These are phyloP conservation scores for Mortierella antarctica DNA, from an alignment of 192 early-diverging fungal genomes.

Conservation along the genomic window DNA sequence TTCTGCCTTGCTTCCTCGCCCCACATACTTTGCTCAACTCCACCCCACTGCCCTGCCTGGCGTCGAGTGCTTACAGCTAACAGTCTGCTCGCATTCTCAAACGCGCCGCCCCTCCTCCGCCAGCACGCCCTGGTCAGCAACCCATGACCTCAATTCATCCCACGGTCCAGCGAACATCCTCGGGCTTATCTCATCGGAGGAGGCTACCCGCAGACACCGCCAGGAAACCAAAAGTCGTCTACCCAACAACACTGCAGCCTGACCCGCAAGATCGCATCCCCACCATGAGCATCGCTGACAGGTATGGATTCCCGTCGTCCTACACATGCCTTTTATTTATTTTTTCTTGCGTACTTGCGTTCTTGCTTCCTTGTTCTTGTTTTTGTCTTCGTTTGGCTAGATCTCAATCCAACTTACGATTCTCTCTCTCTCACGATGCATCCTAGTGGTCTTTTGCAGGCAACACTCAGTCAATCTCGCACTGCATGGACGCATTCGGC, in stretches of 20 bases:
- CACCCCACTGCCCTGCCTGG: too few relatives aligned
- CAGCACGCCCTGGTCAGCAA: too few relatives aligned
- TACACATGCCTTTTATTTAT: too few relatives aligned
- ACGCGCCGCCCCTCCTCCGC: too few relatives aligned
- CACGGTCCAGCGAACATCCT: background rate
- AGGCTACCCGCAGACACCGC: slow-evolving; percentile 4
- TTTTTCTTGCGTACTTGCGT: too few relatives aligned
- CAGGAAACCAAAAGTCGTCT: slow-evolving; percentile 22
- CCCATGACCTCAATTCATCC: background rate
- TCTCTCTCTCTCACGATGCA: background rate
- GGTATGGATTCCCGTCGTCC: slow-evolving; percentile 8
- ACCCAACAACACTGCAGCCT: slow-evolving; percentile 20
- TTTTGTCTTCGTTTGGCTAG: too few relatives aligned
- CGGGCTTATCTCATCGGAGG: slow-evolving; percentile 1
- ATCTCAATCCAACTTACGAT: too few relatives aligned
- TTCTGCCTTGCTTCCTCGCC: too few relatives aligned
- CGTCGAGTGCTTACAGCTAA: too few relatives aligned
- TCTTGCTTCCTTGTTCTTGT: too few relatives aligned
- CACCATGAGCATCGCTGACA: slow-evolving; percentile 42
- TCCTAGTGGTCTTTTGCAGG: slow-evolving; percentile 27
- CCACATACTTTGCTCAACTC: too few relatives aligned
- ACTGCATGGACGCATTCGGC: slow-evolving; percentile 39
- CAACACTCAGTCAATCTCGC: slow-evolving; percentile 29
- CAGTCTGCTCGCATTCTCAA: too few relatives aligned
- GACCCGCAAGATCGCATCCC: slow-evolving; percentile 22